Evolutionary conservation across 2,329 filamentous ascomycete genomes (phyloP).

Genomic region (Fusarium guadeloupense): DNA sequence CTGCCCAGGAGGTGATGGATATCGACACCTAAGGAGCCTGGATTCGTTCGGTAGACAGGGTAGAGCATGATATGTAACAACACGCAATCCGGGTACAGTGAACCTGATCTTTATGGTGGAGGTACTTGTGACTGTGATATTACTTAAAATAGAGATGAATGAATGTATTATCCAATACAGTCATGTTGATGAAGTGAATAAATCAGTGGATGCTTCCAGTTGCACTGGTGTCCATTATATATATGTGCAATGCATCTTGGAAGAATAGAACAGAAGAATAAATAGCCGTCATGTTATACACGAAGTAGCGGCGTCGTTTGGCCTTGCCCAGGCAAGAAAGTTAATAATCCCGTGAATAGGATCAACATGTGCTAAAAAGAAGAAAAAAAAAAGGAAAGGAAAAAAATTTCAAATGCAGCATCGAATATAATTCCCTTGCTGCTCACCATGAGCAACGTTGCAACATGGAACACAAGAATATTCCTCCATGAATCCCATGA

Average conservation of each 20-base stretch:
- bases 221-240: slow-evolving; percentile 4
- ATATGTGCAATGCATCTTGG: slow-evolving; percentile 21
- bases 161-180: slow-evolving; percentile 21
- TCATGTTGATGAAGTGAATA: not conserved
- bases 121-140: slow-evolving; percentile 16
- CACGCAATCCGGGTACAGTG: slow-evolving; percentile 31
- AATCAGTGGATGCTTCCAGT: slow-evolving; percentile 1
- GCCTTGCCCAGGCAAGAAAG: slow-evolving; percentile 13
- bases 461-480: slow-evolving; percentile 26
- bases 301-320: slow-evolving; percentile 9
- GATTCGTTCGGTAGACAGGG: slow-evolving; percentile 21
- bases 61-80: slow-evolving; percentile 42
- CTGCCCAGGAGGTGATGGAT: slow-evolving; percentile 75
- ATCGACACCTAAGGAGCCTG: slow-evolving; percentile 62
- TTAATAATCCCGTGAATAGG: slow-evolving; percentile 4
- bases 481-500: slow-evolving; percentile 26
- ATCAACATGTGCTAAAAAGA: slow-evolving; percentile 36
- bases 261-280: slow-evolving; percentile 35
- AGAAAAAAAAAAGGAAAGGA: no score
- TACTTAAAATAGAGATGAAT: no score
- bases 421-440: slow-evolving; percentile 8
- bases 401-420: slow-evolving; percentile 13
- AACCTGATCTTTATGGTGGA: slow-evolving; percentile 22
- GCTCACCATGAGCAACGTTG: slow-evolving; percentile 14
- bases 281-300: not conserved